These are phyloP conservation scores for Waitea zeae DNA, from an alignment of 1,284 basidiomycete species.

Conservation along the genomic window DNA sequence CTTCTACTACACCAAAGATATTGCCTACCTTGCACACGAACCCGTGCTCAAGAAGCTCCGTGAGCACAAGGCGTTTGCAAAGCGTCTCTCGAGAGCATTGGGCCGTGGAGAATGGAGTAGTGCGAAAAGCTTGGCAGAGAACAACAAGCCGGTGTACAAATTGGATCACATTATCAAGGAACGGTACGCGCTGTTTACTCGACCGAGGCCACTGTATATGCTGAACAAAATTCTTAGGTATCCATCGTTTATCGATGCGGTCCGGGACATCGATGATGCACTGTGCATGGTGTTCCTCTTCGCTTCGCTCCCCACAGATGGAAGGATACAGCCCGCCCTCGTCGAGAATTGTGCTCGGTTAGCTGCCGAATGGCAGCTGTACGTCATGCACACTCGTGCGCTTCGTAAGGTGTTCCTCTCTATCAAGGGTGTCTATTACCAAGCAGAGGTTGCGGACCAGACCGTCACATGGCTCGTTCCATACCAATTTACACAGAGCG, in stretches of 20 bases:
- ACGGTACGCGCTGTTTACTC: slow-evolving; percentile 32
- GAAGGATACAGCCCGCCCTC: slow-evolving; percentile 69
- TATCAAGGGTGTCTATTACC: slow-evolving; percentile 98
- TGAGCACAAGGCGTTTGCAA: slow-evolving; percentile 97
- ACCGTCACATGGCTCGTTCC: slow-evolving; percentile 94
- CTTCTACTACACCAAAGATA: slow-evolving; percentile 98
- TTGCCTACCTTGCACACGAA: slow-evolving; percentile 94
- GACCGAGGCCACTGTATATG: background rate
- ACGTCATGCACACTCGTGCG: slow-evolving; percentile 79
- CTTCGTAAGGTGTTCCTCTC: slow-evolving; percentile 90
- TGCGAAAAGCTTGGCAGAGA: slow-evolving; percentile 88
- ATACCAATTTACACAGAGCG: slow-evolving; percentile 94
- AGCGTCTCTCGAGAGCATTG: slow-evolving; percentile 88
- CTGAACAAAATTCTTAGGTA: slow-evolving; percentile 43
- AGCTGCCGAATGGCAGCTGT: slow-evolving; percentile 88
- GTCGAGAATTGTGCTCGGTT: slow-evolving; percentile 86
- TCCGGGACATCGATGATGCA: slow-evolving; percentile 95
- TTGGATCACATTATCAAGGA: slow-evolving; percentile 98
- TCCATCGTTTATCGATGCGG: slow-evolving; percentile 90
- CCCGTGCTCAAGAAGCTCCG: slow-evolving; percentile 90
- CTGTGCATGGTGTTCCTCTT: slow-evolving; percentile 93
- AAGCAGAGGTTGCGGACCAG: slow-evolving; percentile 90
- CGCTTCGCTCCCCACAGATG: slow-evolving; percentile 72
- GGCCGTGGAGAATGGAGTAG: slow-evolving; percentile 90
- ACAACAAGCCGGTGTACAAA: slow-evolving; percentile 76